Percentiles rank a stretch among this genome's conserved stretches.
Evolutionary conservation across 2,329 filamentous ascomycete species (phyloP).

Genomic region (Colletotrichum truncatum): DNA sequence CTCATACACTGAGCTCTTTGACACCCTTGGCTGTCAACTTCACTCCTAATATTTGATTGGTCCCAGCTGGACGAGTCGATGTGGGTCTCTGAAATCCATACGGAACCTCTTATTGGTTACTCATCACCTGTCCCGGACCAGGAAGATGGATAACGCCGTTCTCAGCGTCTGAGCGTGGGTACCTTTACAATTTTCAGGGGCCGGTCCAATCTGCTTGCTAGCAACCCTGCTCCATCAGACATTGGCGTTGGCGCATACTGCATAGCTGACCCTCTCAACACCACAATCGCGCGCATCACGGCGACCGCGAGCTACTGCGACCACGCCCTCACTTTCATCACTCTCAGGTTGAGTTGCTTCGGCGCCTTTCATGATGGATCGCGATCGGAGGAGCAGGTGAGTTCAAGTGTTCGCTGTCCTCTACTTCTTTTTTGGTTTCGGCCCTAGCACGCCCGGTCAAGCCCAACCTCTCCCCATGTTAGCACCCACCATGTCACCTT

Average conservation of each 20-base stretch:
- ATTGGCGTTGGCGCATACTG: slow-evolving; percentile 13
- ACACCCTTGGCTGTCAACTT: background rate
- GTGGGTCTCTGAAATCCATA: background rate
- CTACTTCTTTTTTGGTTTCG: too few species aligned
- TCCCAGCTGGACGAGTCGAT: background rate
- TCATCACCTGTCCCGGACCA: background rate
- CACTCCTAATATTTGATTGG: background rate
- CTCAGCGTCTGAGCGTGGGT: background rate
- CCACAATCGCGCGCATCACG: slow-evolving; percentile 15
- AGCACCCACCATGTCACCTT: background rate
- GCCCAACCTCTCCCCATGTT: background rate
- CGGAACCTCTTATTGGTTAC: background rate
- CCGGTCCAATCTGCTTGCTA: slow-evolving; percentile 5
- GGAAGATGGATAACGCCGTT: slow-evolving; percentile 4
- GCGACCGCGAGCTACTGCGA: background rate
- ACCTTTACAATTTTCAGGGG: slow-evolving; percentile 11
- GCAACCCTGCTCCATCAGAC: slow-evolving; percentile 26
- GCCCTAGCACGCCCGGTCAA: too few species aligned
- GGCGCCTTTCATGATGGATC: slow-evolving; percentile 40
- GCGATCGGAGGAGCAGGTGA: slow-evolving; percentile 49
- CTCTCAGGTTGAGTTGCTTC: background rate
- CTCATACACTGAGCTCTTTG: too few species aligned
- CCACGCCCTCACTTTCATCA: background rate
- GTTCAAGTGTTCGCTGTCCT: slow-evolving; percentile 1
- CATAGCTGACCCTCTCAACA: slow-evolving; percentile 5